Base-by-base conservation (phyloP, 1,284 basidiomycete genomes). In the Schizopora paradoxa region DNA sequence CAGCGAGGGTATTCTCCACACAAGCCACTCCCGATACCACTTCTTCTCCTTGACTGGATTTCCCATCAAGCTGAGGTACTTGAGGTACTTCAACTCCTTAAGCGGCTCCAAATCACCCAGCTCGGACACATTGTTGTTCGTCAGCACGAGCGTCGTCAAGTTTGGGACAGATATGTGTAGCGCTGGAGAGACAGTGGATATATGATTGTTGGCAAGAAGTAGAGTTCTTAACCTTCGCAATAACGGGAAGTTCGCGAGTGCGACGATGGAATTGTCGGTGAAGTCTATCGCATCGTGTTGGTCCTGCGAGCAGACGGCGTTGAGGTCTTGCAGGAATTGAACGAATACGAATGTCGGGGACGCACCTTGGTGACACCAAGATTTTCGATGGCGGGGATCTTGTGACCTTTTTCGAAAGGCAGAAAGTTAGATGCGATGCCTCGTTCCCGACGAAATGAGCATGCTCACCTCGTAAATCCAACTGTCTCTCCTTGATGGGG, bases 351-450 rank as follows among this genome's bases (percentile, higher is more conserved):
- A n/a, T 43, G 14, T 16, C 41, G 41, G 29, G 47, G 60, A 73
- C 71, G 64, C 69, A 79, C 93, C 79, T 77, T 91, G 66, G 90
- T 96, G 60, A 97, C 92, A 72, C 94, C 96, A 57, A 99, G 76
- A 74, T 99, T 99, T 82, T 99, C 96, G 62, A 99, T 99, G 43
- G 90, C 83, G 36, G 94, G 92, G 60, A 99, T 97, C 78, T 94
- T 95, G 67, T 91, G 89, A 49, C 93, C 92, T 95, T 56, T 39
- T 41, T 40, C 41, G 21, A 16, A 49, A 49, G 48, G 39, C 48
- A 48, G 21, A 35, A 46, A 53, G 32, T 47, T 36, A 51, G 45
- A 44, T 37, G 47, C 31, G 31, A 29, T 49, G 29, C n/a, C 14
- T 14, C 10, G 28, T 31, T 31, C 14, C 14, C 28, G 14, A 31